These are phyloP conservation scores for Suillus discolor DNA, from an alignment of 768 basidiomycete species.

Conservation along the genomic window DNA sequence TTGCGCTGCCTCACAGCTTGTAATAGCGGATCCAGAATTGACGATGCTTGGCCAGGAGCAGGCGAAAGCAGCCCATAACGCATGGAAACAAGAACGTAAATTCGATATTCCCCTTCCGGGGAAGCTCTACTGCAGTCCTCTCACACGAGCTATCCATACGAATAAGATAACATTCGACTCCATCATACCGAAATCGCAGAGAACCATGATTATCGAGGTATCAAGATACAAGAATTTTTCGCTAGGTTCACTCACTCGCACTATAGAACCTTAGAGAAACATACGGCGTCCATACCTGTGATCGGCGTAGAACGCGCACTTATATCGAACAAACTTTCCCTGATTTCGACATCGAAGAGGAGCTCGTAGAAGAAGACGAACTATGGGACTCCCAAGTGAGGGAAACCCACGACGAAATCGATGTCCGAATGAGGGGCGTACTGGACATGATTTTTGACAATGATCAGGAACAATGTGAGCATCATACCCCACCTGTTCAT, in stretches of 20 bases:
- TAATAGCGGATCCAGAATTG: constrained; percentile 64
- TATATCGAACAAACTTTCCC: constrained; percentile 53
- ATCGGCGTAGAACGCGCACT: constrained; percentile 54
- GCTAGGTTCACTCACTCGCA: neutral
- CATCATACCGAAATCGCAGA: constrained; percentile 30
- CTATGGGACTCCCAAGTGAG: constrained; percentile 58
- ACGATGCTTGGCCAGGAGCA: constrained; percentile 60
- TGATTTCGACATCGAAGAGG: constrained; percentile 53
- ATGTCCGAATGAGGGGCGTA: constrained; percentile 49
- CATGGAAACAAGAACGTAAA: constrained; percentile 52
- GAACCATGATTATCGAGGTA: constrained; percentile 60
- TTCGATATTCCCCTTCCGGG: constrained; percentile 51
- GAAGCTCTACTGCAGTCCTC: constrained; percentile 61
- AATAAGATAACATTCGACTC: constrained; percentile 53
- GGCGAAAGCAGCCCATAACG: constrained; percentile 45
- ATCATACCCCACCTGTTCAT: neutral
- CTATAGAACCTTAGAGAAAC: constrained; percentile 66
- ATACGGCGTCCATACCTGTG: constrained; percentile 71
- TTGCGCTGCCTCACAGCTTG: constrained; percentile 3
- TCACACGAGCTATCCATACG: constrained; percentile 63
- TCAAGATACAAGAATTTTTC: neutral
- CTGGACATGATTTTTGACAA: constrained; percentile 58
- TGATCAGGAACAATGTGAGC: constrained; percentile 50
- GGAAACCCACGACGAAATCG: constrained; percentile 52
- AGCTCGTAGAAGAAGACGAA: constrained; percentile 63